These are phyloP conservation scores for Suillus subaureus DNA, from an alignment of 768 basidiomycete species.

Conservation along the genomic window DNA sequence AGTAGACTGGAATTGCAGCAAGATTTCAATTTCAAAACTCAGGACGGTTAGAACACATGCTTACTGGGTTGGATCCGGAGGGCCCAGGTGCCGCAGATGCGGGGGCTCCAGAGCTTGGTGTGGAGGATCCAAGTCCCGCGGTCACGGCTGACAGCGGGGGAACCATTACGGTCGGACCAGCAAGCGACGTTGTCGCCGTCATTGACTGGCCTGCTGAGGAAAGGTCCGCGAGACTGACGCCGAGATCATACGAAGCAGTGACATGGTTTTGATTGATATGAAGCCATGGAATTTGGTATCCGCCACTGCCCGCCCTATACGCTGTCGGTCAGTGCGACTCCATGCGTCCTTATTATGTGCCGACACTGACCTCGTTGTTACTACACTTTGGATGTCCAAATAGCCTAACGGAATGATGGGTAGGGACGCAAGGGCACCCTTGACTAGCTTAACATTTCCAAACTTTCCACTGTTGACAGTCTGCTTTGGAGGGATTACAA, in stretches of 20 bases:
- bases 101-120: constrained; percentile 2
- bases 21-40: neutral
- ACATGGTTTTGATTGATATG: constrained; percentile 56
- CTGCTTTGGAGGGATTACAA: constrained; percentile 57
- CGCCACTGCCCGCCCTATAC: constrained; percentile 46
- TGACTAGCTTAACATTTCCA: constrained; percentile 55
- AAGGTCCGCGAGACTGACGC: constrained; percentile 21
- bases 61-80: constrained; percentile 1
- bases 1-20: neutral
- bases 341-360: neutral
- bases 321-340: neutral
- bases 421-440: constrained; percentile 60
- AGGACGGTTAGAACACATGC: neutral
- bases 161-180: neutral
- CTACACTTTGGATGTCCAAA: constrained; percentile 55
- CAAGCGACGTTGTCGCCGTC: constrained; percentile 3
- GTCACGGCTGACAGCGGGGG: neutral
- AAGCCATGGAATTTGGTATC: constrained; percentile 69
- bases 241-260: constrained; percentile 47
- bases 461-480: constrained; percentile 65
- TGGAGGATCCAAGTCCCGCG: neutral
- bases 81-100: neutral
- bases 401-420: constrained; percentile 55
- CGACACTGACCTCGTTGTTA: constrained; percentile 41
- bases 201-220: constrained; percentile 18